These are phyloP conservation scores for Neurospora sp. DNA, from an alignment of 495 filamentous ascomycete genomes.

Conservation along the genomic window DNA sequence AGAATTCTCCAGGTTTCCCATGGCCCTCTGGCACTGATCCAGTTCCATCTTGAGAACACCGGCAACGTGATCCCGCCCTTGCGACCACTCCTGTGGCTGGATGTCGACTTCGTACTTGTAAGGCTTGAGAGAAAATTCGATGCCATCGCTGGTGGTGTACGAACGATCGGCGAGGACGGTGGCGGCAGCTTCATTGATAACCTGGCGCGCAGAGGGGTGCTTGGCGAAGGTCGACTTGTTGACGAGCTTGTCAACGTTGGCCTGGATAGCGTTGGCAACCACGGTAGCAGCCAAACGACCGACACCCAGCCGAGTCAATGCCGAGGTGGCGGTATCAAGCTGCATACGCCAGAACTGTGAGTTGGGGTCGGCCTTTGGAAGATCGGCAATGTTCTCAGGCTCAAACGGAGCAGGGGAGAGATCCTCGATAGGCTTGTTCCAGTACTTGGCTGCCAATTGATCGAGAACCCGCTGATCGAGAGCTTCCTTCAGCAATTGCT, in stretches of 20 bases:
- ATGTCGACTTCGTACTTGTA: slow-evolving; percentile 97
- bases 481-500: slow-evolving; percentile 80
- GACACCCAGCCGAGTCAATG: slow-evolving; percentile 86
- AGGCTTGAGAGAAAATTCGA: slow-evolving; percentile 99
- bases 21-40: slow-evolving; percentile 66
- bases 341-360: slow-evolving; percentile 88
- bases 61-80: slow-evolving; percentile 69
- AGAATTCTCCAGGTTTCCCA: slow-evolving; percentile 60
- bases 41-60: slow-evolving; percentile 76
- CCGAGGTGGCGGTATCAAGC: slow-evolving; percentile 83
- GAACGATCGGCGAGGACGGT: slow-evolving; percentile 88
- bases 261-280: slow-evolving; percentile 77
- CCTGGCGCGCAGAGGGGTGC: slow-evolving; percentile 84
- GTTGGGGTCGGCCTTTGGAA: slow-evolving; percentile 75
- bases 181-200: slow-evolving; percentile 79
- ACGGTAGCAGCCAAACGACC: slow-evolving; percentile 86
- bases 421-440: slow-evolving; percentile 91
- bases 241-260: slow-evolving; percentile 71
- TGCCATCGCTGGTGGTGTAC: slow-evolving; percentile 92
- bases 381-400: slow-evolving; percentile 59
- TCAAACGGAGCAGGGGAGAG: slow-evolving; percentile 52
- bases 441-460: slow-evolving; percentile 88
- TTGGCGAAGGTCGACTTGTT: slow-evolving; percentile 69
- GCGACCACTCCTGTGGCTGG: slow-evolving; percentile 77
- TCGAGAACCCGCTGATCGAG: slow-evolving; percentile 93